phyloP scores from a whole-genome alignment of 257 asterid genomes.

The Jacaranda mimosifolia region DNA sequence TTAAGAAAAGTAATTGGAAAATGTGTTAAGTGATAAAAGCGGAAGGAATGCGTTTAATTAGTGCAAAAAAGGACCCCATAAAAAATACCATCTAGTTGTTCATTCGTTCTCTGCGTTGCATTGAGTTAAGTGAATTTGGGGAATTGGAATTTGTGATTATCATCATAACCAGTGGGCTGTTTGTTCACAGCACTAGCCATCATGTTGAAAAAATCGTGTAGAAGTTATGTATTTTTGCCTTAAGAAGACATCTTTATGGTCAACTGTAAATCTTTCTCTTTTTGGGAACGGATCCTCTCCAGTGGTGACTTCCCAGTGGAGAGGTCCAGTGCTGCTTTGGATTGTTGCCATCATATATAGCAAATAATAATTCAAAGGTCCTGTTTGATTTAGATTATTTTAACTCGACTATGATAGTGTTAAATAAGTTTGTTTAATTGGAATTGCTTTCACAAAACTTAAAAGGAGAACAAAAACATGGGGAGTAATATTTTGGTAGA shows the following conservation, averaged over 20 bases:
- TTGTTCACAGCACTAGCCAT: neutral
- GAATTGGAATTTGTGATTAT: neutral
- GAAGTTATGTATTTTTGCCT: neutral
- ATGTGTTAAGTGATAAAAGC: neutral
- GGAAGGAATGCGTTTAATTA: neutral
- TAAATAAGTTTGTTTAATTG: too few relatives aligned
- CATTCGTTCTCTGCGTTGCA: neutral
- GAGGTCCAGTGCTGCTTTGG: too few relatives aligned
- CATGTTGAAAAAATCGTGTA: neutral
- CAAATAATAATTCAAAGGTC: too few relatives aligned
- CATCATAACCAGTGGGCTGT: neutral
- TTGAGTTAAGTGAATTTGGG: neutral
- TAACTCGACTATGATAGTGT: too few relatives aligned
- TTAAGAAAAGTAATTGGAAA: neutral
- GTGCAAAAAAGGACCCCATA: neutral
- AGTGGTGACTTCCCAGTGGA: too few relatives aligned
- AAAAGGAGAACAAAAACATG: too few relatives aligned
- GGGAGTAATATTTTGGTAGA: too few relatives aligned
- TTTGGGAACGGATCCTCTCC: too few relatives aligned
- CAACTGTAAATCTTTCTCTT: neutral
- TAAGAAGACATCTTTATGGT: neutral
- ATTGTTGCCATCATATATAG: too few relatives aligned
- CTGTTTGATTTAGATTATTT: too few relatives aligned
- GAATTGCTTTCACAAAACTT: too few relatives aligned
- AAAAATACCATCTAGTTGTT: neutral